Base-by-base conservation (phyloP, 169 alveolate species). In the Plasmodium coatneyi region DNA sequence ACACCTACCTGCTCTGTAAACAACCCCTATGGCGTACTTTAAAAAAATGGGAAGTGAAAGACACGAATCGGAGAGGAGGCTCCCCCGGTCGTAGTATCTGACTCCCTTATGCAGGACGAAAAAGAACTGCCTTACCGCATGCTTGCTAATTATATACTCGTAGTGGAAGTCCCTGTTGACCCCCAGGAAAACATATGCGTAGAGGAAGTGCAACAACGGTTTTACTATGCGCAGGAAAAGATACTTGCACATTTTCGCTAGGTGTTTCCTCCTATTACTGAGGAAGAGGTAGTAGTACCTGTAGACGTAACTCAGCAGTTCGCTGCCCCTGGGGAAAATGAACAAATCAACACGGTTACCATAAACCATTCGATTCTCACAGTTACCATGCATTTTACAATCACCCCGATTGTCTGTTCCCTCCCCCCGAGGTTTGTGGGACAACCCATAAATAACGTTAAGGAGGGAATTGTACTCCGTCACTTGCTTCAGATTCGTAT, bases 261-360 rank as follows among this genome's bases (percentile, higher is more conserved):
- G 79, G 43, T 84, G 52, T 22, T 36, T 84, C 19, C 79, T 84
- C 34, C 70, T 34, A 4, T 19, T 28, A 52, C 80, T 71, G 5
- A 84, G 28, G 80, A 74, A 84, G 43, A 84, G 16, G 79, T 84
- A 54, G 36, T 84, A 84, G 60, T 72, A 84, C 10, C n/a, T 46
- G 36, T 84, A 84, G 16, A 84, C 41, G 14, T 74, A 84, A 72
- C 80, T 74, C 5, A 84, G 56, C 32, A 84, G 36, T 28, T 84
- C 93, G 43, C 41, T 84, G n/a, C 93, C 93, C n/a, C 93, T 30
- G 34, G 93, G 93, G 79, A 70, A 84, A 52, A 84, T 52, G 39
- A 84, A 84, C 39, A 84, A 28, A 56, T 30, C n/a, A n/a, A 12
- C 56, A 46, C 56, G 56, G 5, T 9, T 12, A 12, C n/a, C 56